Evolutionary conservation across 805 yeast genomes (phyloP).

Genomic region (Metschnikowia peoriensis): DNA sequence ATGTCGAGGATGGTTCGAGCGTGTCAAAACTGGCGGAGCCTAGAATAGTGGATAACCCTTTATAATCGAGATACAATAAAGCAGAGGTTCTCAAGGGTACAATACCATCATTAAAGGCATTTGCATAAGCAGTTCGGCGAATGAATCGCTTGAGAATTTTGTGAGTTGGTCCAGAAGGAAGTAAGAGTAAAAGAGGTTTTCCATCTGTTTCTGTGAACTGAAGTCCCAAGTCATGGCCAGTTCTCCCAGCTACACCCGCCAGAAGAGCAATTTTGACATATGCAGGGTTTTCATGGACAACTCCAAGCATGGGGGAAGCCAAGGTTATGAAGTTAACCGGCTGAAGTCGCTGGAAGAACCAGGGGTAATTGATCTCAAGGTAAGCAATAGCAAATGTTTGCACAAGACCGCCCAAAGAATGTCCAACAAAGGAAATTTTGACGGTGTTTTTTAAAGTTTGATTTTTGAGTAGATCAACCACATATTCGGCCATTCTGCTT

Average conservation of each 20-base stretch:
- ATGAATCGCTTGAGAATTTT: conserved; percentile 58
- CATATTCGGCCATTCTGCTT: conserved; percentile 69
- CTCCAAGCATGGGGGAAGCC: conserved; percentile 89
- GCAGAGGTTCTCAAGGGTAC: conserved; percentile 94
- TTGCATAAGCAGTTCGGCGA: conserved; percentile 82
- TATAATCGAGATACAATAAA: conserved; percentile 80
- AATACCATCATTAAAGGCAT: conserved; percentile 89
- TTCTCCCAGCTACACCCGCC: conserved; percentile 86
- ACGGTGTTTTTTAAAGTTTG: conserved; percentile 42
- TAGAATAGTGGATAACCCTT: conserved; percentile 40
- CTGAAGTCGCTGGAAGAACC: conserved; percentile 59
- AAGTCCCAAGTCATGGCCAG: conserved; percentile 88
- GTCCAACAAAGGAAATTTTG: conserved; percentile 84
- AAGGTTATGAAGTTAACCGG: conserved; percentile 80
- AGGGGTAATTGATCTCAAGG: conserved; percentile 64
- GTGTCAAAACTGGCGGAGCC: neutral
- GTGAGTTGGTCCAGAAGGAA: conserved; percentile 77
- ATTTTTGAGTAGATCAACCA: conserved; percentile 53
- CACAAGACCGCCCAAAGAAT: conserved; percentile 89
- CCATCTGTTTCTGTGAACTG: conserved; percentile 40
- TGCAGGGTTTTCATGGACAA: conserved; percentile 82
- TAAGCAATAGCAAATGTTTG: conserved; percentile 91
- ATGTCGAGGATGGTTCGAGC: neutral
- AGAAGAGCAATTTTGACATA: conserved; percentile 81
- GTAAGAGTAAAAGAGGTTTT: conserved; percentile 67